These are phyloP conservation scores for Albifimbria verrucaria DNA, from an alignment of 2,329 filamentous ascomycete genomes.

Conservation along the genomic window DNA sequence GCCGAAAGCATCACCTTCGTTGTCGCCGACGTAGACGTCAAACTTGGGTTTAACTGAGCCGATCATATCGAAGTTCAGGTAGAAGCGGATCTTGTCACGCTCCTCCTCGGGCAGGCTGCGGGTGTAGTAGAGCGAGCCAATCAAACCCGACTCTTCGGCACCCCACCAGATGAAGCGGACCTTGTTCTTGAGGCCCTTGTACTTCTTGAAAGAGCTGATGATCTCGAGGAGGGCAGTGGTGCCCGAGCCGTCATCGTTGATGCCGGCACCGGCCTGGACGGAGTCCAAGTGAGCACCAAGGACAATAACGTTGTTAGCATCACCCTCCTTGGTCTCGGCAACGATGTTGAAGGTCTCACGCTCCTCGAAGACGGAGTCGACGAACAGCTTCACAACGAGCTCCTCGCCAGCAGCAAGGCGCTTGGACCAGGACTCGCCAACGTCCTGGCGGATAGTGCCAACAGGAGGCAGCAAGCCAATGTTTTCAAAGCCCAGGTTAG, in stretches of 20 bases:
- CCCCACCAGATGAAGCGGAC: constrained; percentile 42
- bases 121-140: constrained; percentile 40
- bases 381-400: constrained; percentile 29
- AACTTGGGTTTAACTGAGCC: constrained; percentile 38
- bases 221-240: constrained; percentile 35
- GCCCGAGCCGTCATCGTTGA: constrained; percentile 40
- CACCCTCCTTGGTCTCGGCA: constrained; percentile 39
- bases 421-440: constrained; percentile 31
- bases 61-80: constrained; percentile 73
- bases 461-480: constrained; percentile 31
- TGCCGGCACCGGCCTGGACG: constrained; percentile 35
- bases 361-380: constrained; percentile 33
- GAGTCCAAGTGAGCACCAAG: constrained; percentile 39
- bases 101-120: constrained; percentile 30
- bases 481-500: constrained; percentile 49
- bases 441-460: constrained; percentile 30
- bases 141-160: constrained; percentile 40
- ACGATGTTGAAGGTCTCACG: constrained; percentile 39
- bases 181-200: constrained; percentile 39
- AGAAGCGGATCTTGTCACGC: constrained; percentile 57
- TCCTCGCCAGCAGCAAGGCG: constrained; percentile 29
- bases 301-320: constrained; percentile 38
- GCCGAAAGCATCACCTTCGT: constrained; percentile 33
- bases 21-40: constrained; percentile 34
- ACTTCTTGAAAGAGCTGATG: constrained; percentile 31